Base-by-base conservation (phyloP, 1,284 basidiomycete genomes). In the Malassezia sympodialis region DNA sequence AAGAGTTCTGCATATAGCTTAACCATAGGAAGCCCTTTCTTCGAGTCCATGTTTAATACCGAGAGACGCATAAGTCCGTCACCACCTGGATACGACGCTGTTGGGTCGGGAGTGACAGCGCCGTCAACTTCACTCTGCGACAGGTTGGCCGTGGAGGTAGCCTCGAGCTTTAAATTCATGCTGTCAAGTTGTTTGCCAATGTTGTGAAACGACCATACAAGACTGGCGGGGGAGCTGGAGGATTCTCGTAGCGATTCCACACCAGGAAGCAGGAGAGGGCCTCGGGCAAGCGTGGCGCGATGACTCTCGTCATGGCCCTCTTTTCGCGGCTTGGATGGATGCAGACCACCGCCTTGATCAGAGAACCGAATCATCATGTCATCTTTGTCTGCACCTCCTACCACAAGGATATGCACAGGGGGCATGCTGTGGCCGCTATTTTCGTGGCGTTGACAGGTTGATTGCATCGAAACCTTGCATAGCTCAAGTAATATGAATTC, bases 401-500 rank as follows among this genome's bases (percentile, higher is more conserved):
- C 72, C 19, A 74, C 68, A 30, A 66, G 70, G n/a, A 69, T 63
- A 7, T 59, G 46, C 2, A 74, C 67, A 21, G 45, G 46, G 2
- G 52, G 51, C 17, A 34, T 26, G 10, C 37, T 19, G 7, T 17
- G 34, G 0, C 56, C 49, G 1, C 39, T 34, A 1, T 59, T 44
- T 23, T 63, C 59, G 45, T 61, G 48, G 3, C 42, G 52, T 0
- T 54, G 23, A 23, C 69, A 69, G 24, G 72, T 74, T 3, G 68
- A 62, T 28, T 67, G 56, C 47, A 68, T 60, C 46, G 58, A 87
- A 69, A 90, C 90, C 74, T 90, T 90, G 63, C 91, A 68, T 23
- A 93, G 74, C 69, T 93, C 88, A 65, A 91, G 90, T 12, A 90
- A 76, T 56, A 91, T 87, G 70, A 90, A 93, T 43, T 62, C 89